Base-by-base conservation (phyloP, 2,329 filamentous ascomycete genomes). In the Fusarium camptoceras region DNA sequence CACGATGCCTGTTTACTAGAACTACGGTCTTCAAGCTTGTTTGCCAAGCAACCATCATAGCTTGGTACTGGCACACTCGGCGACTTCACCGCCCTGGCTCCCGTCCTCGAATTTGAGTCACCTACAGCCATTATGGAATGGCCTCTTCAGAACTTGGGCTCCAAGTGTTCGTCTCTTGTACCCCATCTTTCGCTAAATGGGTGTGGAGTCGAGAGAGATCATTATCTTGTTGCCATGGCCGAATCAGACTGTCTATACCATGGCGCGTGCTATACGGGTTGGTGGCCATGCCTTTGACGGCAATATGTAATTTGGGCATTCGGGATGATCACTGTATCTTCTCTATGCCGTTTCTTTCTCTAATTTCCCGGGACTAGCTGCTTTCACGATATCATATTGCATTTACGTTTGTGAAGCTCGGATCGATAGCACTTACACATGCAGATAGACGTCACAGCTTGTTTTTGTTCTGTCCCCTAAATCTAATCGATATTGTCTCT, bases 211-310 rank as follows among this genome's bases (percentile, higher is more conserved):
- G 22, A 12, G 18, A 42, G 31, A 25, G 22, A 48, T 42, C 24
- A 27, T 42, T 50, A 57, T 66, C 55, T 57, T 54, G 25, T 39
- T 39, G 10, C 22, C 27, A 37, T 49, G 48, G 34, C 30, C 61
- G 63, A 62, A 55, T 66, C 41, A 66, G 30, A 57, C 27, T 37
- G 27, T 39, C n/a, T 50, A 28, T 22, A 44, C 22, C 25, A 51
- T 24, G 25, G 39, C 31, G 48, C 56, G 62, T 70, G 49, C 44
- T 39, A 42, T 37, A 41, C 27, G 43, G 49, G 55, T 56, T 67
- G 56, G 55, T 12, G 49, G 24, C 28, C 39, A 22, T 70, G 37
- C 43, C 28, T 49, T 24, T 8, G 24, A 51, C 30, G 39, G 39
- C n/a, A 27, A 31, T 31, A 39, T 65, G 25, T 59, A 34, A 51